phyloP scores from a whole-genome alignment of 371 early-diverging fungal genomes.

The Rhizopus microsporus region DNA sequence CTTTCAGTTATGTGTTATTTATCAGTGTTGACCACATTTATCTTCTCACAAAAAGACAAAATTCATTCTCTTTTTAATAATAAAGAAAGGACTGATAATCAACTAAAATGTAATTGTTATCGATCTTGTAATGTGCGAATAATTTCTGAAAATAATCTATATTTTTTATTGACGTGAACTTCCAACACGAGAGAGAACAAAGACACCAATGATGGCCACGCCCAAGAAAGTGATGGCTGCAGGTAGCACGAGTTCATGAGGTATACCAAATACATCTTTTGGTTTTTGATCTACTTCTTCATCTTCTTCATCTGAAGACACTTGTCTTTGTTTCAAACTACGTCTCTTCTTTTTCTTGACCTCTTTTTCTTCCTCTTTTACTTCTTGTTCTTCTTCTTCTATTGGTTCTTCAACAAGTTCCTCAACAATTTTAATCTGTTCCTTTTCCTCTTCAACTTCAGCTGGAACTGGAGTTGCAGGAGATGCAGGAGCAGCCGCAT shows the following conservation, averaged over 20 bases:
- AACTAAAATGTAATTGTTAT: not conserved
- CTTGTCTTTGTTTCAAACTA: conserved; percentile 6
- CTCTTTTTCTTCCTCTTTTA: not conserved
- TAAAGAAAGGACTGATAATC: not conserved
- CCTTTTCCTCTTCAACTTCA: conserved; percentile 5
- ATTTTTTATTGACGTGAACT: not conserved
- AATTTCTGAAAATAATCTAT: not conserved
- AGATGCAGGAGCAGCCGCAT: conserved; percentile 20
- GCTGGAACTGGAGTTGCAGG: conserved; percentile 1
- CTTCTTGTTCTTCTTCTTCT: conserved; percentile 7
- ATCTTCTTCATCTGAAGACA: conserved; percentile 14
- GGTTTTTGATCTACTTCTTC: conserved; percentile 13
- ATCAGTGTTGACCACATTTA: too few species aligned
- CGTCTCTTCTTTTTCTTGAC: conserved; percentile 13
- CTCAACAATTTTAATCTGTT: not conserved
- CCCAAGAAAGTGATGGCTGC: conserved; percentile 64
- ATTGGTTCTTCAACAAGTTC: conserved; percentile 11
- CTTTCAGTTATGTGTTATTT: too few species aligned
- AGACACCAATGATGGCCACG: conserved; percentile 60
- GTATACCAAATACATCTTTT: conserved; percentile 33
- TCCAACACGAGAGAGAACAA: conserved; percentile 48
- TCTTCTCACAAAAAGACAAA: too few species aligned
- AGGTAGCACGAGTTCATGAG: conserved; percentile 59
- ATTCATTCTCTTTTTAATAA: too few species aligned
- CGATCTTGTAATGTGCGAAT: not conserved